These are phyloP conservation scores for Fraxinus quadrangulata DNA, from an alignment of 257 asterid species.

Conservation along the genomic window DNA sequence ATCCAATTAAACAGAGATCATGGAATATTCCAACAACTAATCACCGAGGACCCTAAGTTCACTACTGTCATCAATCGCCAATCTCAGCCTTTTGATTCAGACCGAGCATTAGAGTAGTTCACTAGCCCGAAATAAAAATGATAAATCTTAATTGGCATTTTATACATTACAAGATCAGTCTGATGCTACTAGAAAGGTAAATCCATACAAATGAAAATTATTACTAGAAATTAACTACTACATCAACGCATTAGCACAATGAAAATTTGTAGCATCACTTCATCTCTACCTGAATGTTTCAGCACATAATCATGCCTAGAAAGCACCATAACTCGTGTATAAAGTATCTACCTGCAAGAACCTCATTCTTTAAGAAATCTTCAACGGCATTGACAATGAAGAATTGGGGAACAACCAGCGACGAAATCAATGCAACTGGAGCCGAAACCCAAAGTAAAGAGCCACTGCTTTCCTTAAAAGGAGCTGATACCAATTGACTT, in stretches of 20 bases:
- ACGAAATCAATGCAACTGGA: slow-evolving; percentile 72
- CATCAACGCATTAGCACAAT: neutral
- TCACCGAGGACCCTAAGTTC: too few species aligned
- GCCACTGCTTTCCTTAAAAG: slow-evolving; percentile 56
- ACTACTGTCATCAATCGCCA: too few species aligned
- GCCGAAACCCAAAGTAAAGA: slow-evolving; percentile 80
- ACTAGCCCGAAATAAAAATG: neutral
- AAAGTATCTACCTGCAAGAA: slow-evolving; percentile 54
- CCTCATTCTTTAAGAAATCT: slow-evolving; percentile 57
- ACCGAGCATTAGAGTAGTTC: neutral
- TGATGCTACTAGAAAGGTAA: neutral
- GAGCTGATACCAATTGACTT: slow-evolving; percentile 58
- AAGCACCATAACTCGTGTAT: slow-evolving; percentile 1
- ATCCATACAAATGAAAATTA: neutral
- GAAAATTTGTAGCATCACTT: neutral
- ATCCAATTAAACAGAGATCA: too few species aligned
- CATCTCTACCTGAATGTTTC: neutral
- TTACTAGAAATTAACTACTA: neutral
- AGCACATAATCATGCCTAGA: neutral
- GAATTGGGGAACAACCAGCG: slow-evolving; percentile 67
- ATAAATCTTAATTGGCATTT: too few species aligned
- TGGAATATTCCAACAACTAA: too few species aligned
- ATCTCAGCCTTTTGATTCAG: neutral
- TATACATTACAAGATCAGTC: neutral
- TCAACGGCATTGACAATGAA: slow-evolving; percentile 55